phyloP scores from a whole-genome alignment of 148 eudicot species.

The Chenopodium album region DNA sequence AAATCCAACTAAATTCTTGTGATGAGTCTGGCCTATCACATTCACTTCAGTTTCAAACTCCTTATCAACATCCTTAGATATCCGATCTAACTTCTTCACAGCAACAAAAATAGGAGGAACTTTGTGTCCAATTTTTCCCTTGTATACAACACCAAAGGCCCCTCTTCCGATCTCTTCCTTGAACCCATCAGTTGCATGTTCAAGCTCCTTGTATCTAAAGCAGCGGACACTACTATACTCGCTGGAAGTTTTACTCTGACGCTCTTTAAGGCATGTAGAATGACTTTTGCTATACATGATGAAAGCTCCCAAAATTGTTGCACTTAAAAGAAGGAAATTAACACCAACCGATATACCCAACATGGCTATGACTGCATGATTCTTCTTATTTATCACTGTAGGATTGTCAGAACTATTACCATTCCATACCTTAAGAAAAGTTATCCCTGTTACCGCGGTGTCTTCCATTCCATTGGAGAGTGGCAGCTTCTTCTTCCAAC shows the following conservation, averaged over 20 bases:
- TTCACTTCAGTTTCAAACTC: conserved; percentile 49
- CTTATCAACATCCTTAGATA: conserved; percentile 41
- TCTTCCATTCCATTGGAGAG: conserved; percentile 31
- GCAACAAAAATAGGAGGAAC: not conserved
- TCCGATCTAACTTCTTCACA: conserved; percentile 16
- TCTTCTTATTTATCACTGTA: not conserved
- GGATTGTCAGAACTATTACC: not conserved
- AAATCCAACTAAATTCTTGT: conserved; percentile 44
- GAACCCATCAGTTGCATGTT: conserved; percentile 42
- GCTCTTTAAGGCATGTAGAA: not conserved
- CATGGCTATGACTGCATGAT: conserved; percentile 9
- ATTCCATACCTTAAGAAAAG: conserved; percentile 27
- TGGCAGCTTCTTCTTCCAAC: conserved; percentile 39
- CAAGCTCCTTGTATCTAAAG: conserved; percentile 42
- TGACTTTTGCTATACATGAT: conserved; percentile 5
- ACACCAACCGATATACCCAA: conserved; percentile 29
- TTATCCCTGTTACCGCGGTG: not conserved
- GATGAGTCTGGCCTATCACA: conserved; percentile 45
- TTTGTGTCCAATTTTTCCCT: conserved; percentile 33
- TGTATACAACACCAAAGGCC: conserved; percentile 38
- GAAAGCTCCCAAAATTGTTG: conserved; percentile 19
- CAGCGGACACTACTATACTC: conserved; percentile 24
- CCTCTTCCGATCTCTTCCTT: conserved; percentile 37
- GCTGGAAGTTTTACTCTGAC: not conserved
- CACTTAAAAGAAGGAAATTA: conserved; percentile 22